These are phyloP conservation scores for Paxillus involutus DNA, from an alignment of 768 basidiomycete species.

Conservation along the genomic window DNA sequence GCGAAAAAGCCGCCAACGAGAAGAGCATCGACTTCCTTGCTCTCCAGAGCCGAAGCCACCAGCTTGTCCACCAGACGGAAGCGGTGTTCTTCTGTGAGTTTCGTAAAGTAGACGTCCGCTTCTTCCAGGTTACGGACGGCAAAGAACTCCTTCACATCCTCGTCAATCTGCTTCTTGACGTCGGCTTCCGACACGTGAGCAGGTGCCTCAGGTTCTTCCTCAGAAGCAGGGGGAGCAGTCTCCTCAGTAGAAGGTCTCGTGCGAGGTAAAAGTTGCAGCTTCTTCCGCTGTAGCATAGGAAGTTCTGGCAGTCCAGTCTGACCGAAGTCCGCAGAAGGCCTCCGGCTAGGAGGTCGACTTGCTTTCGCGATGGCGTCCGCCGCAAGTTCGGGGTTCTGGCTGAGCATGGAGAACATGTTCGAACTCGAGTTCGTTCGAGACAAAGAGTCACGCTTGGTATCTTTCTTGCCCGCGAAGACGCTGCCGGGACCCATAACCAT, in stretches of 20 bases:
- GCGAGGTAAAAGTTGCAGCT: slow-evolving; percentile 76
- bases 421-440: slow-evolving; percentile 77
- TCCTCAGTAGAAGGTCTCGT: slow-evolving; percentile 52
- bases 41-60: slow-evolving; percentile 70
- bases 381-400: slow-evolving; percentile 56
- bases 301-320: slow-evolving; percentile 46
- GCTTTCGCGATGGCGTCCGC: slow-evolving; percentile 55
- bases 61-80: slow-evolving; percentile 72
- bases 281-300: slow-evolving; percentile 59
- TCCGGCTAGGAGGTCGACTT: slow-evolving; percentile 49
- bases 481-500: slow-evolving; percentile 84
- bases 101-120: slow-evolving; percentile 83
- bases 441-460: slow-evolving; percentile 66
- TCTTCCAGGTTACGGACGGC: slow-evolving; percentile 82
- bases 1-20: slow-evolving; percentile 77
- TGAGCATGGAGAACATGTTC: slow-evolving; percentile 90
- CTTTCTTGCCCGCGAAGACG: slow-evolving; percentile 78
- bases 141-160: slow-evolving; percentile 87
- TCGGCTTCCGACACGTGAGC: slow-evolving; percentile 62
- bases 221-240: slow-evolving; percentile 43
- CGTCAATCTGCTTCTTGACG: slow-evolving; percentile 72
- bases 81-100: slow-evolving; percentile 65
- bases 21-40: slow-evolving; percentile 77
- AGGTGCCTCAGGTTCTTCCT: slow-evolving; percentile 47
- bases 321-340: slow-evolving; percentile 51